A percentile compares a stretch with the other conserved stretches of the same genome.
These are phyloP conservation scores for Eucalyptus shirleyi DNA, from an alignment of 345 rosid species.

Conservation along the genomic window DNA sequence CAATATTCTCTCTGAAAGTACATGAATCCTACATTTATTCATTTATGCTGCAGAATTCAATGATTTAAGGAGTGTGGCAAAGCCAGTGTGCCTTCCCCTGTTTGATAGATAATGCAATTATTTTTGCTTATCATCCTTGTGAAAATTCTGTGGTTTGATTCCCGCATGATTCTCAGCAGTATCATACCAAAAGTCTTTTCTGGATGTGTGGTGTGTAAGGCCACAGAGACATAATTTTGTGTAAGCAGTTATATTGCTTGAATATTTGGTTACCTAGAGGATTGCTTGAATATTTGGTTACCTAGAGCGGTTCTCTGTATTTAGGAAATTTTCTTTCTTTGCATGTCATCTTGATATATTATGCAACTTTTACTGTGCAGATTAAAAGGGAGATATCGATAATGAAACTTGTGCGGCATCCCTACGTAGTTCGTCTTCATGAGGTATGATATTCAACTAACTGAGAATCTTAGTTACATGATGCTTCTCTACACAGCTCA, in stretches of 20 bases:
- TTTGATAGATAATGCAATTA: neutral
- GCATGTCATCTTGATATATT: neutral
- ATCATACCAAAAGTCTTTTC: neutral
- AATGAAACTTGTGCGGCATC: constrained; percentile 98
- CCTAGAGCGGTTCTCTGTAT: neutral
- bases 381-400: constrained; percentile 97
- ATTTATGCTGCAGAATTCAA: neutral
- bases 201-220: neutral
- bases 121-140: neutral
- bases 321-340: neutral
- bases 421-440: constrained; percentile 77
- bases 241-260: neutral
- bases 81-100: neutral
- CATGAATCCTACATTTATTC: neutral
- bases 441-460: constrained; percentile 35
- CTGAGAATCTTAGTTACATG: neutral
- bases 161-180: neutral
- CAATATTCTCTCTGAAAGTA: neutral
- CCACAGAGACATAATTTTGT: neutral
- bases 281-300: neutral
- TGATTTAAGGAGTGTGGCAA: neutral
- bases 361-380: constrained; percentile 13
- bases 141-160: neutral
- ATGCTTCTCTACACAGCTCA: neutral
- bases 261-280: neutral